These are phyloP conservation scores for Kalmusia sp. DNA, from an alignment of 2,329 filamentous ascomycete species.

Conservation along the genomic window DNA sequence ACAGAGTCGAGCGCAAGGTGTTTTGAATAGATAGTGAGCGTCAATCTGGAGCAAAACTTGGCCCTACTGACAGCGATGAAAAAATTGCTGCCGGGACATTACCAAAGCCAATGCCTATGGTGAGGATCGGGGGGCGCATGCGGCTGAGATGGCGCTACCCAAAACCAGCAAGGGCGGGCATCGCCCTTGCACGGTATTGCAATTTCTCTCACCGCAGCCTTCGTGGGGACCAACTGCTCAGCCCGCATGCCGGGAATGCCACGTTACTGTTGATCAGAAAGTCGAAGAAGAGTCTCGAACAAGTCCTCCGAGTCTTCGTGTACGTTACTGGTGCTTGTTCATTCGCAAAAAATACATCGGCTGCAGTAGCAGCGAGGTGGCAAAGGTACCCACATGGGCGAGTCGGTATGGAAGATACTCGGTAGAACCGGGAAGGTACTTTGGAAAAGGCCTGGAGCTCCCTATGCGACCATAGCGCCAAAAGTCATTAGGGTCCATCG, in stretches of 20 bases:
- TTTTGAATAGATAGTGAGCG: no score
- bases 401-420: conserved; percentile 21
- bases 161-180: conserved; percentile 10
- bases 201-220: conserved; percentile 15
- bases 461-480: conserved; percentile 35
- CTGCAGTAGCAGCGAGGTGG: conserved; percentile 16
- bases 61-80: no score
- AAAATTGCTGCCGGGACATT: neutral
- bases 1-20: no score
- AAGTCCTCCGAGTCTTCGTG: neutral
- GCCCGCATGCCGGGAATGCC: neutral
- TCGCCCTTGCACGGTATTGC: conserved; percentile 3
- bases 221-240: conserved; percentile 12
- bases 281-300: conserved; percentile 3
- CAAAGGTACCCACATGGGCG: conserved; percentile 17
- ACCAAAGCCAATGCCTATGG: neutral
- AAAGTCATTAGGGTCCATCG: conserved; percentile 14
- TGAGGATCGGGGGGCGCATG: conserved; percentile 8
- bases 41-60: no score
- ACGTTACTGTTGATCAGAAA: neutral
- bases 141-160: conserved; percentile 16
- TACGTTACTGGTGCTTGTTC: conserved; percentile 1
- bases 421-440: conserved; percentile 31
- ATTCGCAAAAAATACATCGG: conserved; percentile 11
- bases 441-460: conserved; percentile 29